These are phyloP conservation scores for Wickerhamomyces subpelliculosus DNA, from an alignment of 805 yeast genomes.

Conservation along the genomic window DNA sequence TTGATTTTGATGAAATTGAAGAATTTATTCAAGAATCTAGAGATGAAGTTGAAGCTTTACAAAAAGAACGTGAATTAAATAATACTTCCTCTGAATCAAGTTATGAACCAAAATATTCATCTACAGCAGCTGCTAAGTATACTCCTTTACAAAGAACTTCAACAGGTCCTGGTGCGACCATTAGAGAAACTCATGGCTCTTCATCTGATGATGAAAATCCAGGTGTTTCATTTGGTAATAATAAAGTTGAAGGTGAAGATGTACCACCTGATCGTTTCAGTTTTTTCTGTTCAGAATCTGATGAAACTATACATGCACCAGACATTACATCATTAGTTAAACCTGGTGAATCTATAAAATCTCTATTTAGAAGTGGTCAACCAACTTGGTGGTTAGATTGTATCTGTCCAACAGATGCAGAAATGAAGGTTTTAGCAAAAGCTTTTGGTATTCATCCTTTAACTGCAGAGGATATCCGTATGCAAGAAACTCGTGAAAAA, in stretches of 20 bases:
- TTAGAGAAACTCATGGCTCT: too few relatives aligned
- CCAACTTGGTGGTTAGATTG: conserved; percentile 97
- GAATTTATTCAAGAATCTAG: conserved; percentile 64
- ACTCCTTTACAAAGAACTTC: conserved; percentile 37
- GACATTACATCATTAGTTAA: conserved; percentile 71
- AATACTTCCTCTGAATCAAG: conserved; percentile 26
- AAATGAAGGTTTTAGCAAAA: conserved; percentile 86
- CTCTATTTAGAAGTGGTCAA: conserved; percentile 63
- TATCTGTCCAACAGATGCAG: conserved; percentile 87
- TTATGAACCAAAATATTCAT: conserved; percentile 24
- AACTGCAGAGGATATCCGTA: conserved; percentile 94
- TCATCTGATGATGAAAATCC: conserved; percentile 7
- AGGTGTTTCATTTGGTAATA: conserved; percentile 34
- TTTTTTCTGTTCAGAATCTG: conserved; percentile 73
- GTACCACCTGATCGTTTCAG: conserved; percentile 71
- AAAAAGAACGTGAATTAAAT: conserved; percentile 12
- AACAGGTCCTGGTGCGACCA: too few relatives aligned
- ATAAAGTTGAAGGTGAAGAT: conserved; percentile 29
- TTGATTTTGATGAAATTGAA: conserved; percentile 87
- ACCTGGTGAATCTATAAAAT: conserved; percentile 58
- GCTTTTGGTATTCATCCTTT: conserved; percentile 97
- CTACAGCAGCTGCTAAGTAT: conserved; percentile 53
- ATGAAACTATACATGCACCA: conserved; percentile 84
- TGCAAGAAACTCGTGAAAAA: conserved; percentile 96
- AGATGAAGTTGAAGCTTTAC: conserved; percentile 34